These are phyloP conservation scores for Bruguiera gymnorhiza DNA, from an alignment of 345 rosid species.

Conservation along the genomic window DNA sequence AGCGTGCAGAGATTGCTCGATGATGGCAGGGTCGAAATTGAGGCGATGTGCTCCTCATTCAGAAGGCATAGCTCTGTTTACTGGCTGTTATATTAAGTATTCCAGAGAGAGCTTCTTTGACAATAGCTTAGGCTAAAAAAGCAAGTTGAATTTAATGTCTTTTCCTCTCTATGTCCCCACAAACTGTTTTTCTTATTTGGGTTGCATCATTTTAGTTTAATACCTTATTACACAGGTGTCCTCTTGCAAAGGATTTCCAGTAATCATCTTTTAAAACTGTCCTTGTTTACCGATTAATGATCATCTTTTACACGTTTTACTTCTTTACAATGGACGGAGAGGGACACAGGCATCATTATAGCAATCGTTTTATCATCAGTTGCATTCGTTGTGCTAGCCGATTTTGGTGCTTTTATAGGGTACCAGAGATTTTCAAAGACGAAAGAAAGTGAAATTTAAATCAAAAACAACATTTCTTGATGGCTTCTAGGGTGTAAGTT, in stretches of 20 bases:
- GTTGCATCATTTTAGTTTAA: background rate
- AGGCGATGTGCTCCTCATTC: conserved; percentile 36
- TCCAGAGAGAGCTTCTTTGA: conserved; percentile 47
- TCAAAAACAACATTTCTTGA: background rate
- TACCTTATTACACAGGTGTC: no score
- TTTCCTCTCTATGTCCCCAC: background rate
- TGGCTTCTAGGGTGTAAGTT: background rate
- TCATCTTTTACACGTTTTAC: background rate
- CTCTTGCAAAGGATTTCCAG: no score
- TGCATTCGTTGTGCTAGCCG: conserved; percentile 28
- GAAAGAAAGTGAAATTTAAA: conserved; percentile 23
- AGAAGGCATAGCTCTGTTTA: conserved; percentile 52
- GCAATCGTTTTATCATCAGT: conserved; percentile 14
- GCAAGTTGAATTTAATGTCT: conserved; percentile 3
- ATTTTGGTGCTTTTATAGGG: conserved; percentile 44
- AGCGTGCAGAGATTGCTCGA: conserved; percentile 52
- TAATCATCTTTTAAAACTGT: background rate
- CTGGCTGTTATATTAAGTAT: conserved; percentile 66
- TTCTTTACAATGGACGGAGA: conserved; percentile 13
- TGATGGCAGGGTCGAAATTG: conserved; percentile 34
- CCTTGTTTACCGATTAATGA: background rate
- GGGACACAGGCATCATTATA: background rate
- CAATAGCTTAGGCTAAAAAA: background rate
- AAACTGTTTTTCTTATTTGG: background rate
- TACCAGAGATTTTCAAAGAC: conserved; percentile 38